phyloP scores from a whole-genome alignment of 2,329 filamentous ascomycete genomes.

The Blastomyces percursus region DNA sequence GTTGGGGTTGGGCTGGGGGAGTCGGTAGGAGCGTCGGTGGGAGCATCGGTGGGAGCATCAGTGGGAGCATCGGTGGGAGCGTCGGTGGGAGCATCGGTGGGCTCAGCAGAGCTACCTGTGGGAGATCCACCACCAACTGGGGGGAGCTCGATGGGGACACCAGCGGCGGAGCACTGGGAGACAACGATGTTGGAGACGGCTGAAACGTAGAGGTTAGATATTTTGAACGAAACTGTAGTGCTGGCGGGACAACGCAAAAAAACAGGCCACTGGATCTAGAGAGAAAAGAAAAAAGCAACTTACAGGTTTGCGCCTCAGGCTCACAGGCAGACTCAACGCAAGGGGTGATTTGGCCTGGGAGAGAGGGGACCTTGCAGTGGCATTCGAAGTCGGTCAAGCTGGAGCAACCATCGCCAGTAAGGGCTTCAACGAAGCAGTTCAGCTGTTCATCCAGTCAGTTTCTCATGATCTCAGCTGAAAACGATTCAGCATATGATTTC shows the following conservation, averaged over 20 bases:
- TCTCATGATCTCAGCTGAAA: background rate
- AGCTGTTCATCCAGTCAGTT: constrained; percentile 26
- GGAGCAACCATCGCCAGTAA: constrained; percentile 37
- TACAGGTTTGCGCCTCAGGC: constrained; percentile 29
- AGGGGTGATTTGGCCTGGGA: constrained; percentile 34
- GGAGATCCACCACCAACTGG: constrained; percentile 17
- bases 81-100: constrained; percentile 3
- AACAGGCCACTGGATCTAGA: background rate
- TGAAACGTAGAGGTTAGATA: constrained; percentile 10
- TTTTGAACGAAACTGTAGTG: too few relatives aligned
- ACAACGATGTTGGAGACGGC: constrained; percentile 29
- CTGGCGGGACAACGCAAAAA: background rate
- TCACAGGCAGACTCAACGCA: constrained; percentile 38
- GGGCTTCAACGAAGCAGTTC: constrained; percentile 35
- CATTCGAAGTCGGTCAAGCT: constrained; percentile 39
- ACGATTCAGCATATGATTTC: background rate
- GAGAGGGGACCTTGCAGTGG: constrained; percentile 38
- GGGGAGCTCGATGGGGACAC: constrained; percentile 29
- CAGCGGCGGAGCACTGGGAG: constrained; percentile 25
- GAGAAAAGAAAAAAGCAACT: constrained; percentile 5
- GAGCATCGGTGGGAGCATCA: constrained; percentile 6
- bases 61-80: background rate
- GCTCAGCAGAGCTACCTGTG: constrained; percentile 11
- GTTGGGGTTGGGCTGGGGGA: background rate
- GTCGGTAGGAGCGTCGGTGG: constrained; percentile 1